phyloP scores from a whole-genome alignment of 768 basidiomycete genomes.

The Tylopilus rubrobrunneus region DNA sequence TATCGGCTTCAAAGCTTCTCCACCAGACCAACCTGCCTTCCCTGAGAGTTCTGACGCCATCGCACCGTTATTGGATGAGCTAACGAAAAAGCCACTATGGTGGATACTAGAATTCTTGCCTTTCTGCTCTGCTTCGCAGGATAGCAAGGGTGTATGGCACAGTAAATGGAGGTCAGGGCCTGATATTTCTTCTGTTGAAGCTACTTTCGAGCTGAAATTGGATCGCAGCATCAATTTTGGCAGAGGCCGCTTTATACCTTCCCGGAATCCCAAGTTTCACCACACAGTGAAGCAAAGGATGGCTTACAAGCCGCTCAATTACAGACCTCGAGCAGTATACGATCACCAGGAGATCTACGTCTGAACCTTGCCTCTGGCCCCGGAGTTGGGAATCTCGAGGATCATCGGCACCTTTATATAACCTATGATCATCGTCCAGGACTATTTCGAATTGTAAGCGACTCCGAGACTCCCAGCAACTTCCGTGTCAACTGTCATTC shows the following conservation, averaged over 20 bases:
- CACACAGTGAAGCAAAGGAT: constrained; percentile 59
- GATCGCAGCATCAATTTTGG: constrained; percentile 44
- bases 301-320: constrained; percentile 42
- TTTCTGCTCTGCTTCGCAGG: constrained; percentile 51
- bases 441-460: no score
- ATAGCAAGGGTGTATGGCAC: constrained; percentile 52
- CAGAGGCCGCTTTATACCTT: constrained; percentile 48
- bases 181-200: background rate
- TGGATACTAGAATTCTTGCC: constrained; percentile 74
- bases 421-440: background rate
- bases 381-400: background rate
- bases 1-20: constrained; percentile 32
- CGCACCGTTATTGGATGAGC: constrained; percentile 51
- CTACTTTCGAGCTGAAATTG: background rate
- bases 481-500: no score
- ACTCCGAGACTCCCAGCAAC: no score
- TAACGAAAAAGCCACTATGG: constrained; percentile 48
- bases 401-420: background rate
- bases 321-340: constrained; percentile 58
- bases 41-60: constrained; percentile 31
- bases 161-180: constrained; percentile 47
- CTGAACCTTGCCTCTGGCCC: constrained; percentile 6
- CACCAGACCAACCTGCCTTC: background rate
- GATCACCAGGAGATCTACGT: constrained; percentile 43
- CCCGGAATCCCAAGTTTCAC: constrained; percentile 54